These are phyloP conservation scores for Actinomucor elegans DNA, from an alignment of 371 early-diverging fungal species.

Conservation along the genomic window DNA sequence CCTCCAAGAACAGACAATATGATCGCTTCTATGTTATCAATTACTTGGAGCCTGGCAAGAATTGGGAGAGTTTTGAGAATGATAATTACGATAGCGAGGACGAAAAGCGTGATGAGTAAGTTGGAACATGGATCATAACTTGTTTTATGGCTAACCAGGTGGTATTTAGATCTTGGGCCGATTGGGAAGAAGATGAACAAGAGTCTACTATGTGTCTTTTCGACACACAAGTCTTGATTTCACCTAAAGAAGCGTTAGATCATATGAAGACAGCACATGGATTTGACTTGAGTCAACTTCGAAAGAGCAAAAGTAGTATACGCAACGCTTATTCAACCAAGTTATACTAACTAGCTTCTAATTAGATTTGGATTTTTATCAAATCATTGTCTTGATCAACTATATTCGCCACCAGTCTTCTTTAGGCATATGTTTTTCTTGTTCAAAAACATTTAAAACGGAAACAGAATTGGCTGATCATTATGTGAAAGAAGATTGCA, in stretches of 20 bases:
- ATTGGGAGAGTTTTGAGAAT: constrained; percentile 86
- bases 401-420: constrained; percentile 79
- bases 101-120: constrained; percentile 64
- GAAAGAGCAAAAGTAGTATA: constrained; percentile 43
- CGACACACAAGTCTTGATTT: constrained; percentile 62
- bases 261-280: constrained; percentile 75
- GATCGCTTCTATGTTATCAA: constrained; percentile 97
- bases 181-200: constrained; percentile 78
- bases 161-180: constrained; percentile 63
- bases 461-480: constrained; percentile 51
- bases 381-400: constrained; percentile 84
- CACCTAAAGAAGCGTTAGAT: constrained; percentile 64
- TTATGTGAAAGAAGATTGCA: constrained; percentile 51
- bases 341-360: not conserved
- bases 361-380: constrained; percentile 78
- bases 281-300: constrained; percentile 72
- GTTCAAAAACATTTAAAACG: constrained; percentile 53
- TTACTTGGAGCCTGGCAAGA: constrained; percentile 89
- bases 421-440: constrained; percentile 70
- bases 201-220: constrained; percentile 77
- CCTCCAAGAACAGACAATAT: constrained; percentile 84
- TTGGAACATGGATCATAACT: not conserved
- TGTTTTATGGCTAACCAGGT: not conserved
- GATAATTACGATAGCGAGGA: constrained; percentile 82
- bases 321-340: too few species aligned